Evolutionary conservation across 225 moss, liverwort and hornwort species (phyloP).

Genomic region (Pseudisothecium myosuroides): DNA sequence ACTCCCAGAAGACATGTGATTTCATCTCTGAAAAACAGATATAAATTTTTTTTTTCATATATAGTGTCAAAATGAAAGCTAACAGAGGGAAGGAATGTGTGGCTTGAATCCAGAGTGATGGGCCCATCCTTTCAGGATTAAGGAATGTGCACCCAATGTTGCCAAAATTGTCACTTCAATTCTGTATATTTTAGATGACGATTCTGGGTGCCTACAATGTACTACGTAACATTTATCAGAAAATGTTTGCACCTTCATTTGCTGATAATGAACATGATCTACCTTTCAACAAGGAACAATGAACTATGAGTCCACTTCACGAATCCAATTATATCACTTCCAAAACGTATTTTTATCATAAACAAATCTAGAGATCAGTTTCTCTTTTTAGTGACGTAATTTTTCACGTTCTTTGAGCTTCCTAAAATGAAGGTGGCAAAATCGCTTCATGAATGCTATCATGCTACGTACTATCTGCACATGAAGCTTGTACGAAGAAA

Average conservation of each 20-base stretch:
- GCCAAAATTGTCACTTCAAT: background rate
- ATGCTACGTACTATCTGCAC: background rate
- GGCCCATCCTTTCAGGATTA: rapidly evolving
- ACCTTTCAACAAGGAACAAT: background rate
- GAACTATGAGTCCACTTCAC: background rate
- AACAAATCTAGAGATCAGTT: too few species aligned
- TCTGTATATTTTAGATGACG: background rate
- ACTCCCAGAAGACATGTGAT: too few species aligned
- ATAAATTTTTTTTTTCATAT: background rate
- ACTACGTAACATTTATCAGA: background rate
- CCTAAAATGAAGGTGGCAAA: background rate
- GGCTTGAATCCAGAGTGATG: too few species aligned
- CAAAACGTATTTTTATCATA: background rate
- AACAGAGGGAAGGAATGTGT: background rate
- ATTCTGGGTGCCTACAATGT: background rate
- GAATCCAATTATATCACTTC: background rate
- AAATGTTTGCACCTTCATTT: too few species aligned
- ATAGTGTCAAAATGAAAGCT: background rate
- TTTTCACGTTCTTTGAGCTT: background rate
- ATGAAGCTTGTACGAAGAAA: background rate
- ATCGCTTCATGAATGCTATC: too few species aligned
- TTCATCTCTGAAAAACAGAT: background rate
- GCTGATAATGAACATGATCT: background rate
- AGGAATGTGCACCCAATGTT: background rate
- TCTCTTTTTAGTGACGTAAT: too few species aligned